Percentiles rank a stretch among this genome's conserved stretches.
Conservation (phyloP, 1,139 yeast genomes). For the Yamadazyma blattariae region DNA sequence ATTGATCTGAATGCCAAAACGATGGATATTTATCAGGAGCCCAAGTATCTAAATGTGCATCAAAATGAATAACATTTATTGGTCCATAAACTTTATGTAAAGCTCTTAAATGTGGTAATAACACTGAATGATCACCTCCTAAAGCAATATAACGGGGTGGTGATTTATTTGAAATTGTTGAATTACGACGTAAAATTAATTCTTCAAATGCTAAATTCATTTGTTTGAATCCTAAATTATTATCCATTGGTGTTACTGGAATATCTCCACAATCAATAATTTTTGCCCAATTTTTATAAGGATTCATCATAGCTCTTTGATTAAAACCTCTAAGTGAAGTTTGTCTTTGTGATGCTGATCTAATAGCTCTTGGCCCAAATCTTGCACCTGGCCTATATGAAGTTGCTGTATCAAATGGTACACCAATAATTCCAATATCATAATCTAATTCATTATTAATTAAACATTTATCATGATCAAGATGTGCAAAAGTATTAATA, state of each 20-base stretch:
- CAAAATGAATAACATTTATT: slow-evolving; percentile 69
- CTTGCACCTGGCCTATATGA: slow-evolving; percentile 76
- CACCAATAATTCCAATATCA: slow-evolving; percentile 71
- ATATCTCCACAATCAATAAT: slow-evolving; percentile 79
- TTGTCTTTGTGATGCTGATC: slow-evolving; percentile 74
- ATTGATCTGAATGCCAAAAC: slow-evolving; percentile 65
- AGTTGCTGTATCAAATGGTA: slow-evolving; percentile 76
- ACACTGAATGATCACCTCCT: slow-evolving; percentile 78
- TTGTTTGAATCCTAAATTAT: slow-evolving; percentile 62
- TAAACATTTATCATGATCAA: slow-evolving; percentile 58
- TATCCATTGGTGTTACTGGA: slow-evolving; percentile 78
- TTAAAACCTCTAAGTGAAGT: slow-evolving; percentile 65
- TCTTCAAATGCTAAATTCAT: slow-evolving; percentile 70
- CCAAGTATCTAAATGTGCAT: slow-evolving; percentile 83
- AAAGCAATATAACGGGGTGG: slow-evolving; percentile 67
- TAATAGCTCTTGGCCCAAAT: slow-evolving; percentile 75
- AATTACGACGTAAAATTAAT: slow-evolving; percentile 34
- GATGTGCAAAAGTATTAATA: slow-evolving; percentile 70
- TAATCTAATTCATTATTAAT: slow-evolving; percentile 42
- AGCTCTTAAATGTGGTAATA: slow-evolving; percentile 68
- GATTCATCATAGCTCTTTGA: slow-evolving; percentile 61
- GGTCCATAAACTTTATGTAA: slow-evolving; percentile 59
- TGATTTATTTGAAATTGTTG: slow-evolving; percentile 17
- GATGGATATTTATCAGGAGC: slow-evolving; percentile 64
- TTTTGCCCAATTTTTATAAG: slow-evolving; percentile 65